Evolutionary conservation across 352 stramenopile genomes (phyloP).

Genomic region (Pythium sp.): DNA sequence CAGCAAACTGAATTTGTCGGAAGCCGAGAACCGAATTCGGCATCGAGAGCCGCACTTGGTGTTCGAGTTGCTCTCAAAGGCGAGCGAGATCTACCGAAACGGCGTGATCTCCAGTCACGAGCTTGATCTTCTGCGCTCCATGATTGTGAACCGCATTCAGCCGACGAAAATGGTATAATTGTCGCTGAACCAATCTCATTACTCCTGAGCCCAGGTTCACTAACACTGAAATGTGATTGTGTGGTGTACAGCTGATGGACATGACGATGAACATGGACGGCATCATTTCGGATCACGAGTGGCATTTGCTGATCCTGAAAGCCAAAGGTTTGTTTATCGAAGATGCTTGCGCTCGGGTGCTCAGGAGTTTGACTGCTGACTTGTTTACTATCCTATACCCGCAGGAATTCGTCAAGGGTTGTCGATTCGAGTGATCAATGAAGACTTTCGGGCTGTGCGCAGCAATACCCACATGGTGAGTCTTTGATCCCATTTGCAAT

Average conservation of each 20-base stretch:
- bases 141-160: conserved; percentile 80
- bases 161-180: conserved; percentile 73
- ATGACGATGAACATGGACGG: conserved; percentile 84
- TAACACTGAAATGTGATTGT: no score
- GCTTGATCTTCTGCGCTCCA: conserved; percentile 66
- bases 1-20: conserved; percentile 75
- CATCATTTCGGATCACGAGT: conserved; percentile 86
- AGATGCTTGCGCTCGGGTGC: neutral
- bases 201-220: no score
- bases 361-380: neutral
- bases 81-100: conserved; percentile 79
- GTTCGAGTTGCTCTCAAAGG: conserved; percentile 79
- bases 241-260: conserved; percentile 53
- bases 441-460: conserved; percentile 48
- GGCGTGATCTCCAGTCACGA: conserved; percentile 81
- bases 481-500: neutral
- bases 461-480: conserved; percentile 70
- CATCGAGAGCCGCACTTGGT: conserved; percentile 80
- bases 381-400: neutral
- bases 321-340: conserved; percentile 49
- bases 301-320: conserved; percentile 80
- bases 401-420: conserved; percentile 74
- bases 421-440: conserved; percentile 74
- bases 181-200: neutral
- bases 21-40: conserved; percentile 81